phyloP scores from a whole-genome alignment of 2,329 filamentous ascomycete genomes.

The Fusarium secorum region DNA sequence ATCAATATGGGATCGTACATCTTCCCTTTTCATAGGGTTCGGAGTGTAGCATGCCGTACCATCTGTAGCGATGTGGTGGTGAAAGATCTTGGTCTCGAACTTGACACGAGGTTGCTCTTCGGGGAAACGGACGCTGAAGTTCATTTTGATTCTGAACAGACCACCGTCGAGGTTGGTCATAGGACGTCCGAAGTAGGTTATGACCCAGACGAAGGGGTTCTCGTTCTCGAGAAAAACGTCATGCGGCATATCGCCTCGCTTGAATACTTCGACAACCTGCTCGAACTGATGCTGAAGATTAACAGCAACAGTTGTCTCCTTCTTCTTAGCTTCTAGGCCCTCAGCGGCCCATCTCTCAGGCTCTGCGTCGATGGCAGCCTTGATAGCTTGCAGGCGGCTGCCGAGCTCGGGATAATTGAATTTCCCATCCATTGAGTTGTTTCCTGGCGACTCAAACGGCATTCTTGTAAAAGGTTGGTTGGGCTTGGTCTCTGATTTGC shows the following conservation, averaged over 20 bases:
- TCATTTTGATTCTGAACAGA: conserved; percentile 81
- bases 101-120: conserved; percentile 85
- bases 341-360: conserved; percentile 73
- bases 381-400: conserved; percentile 72
- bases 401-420: conserved; percentile 84
- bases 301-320: conserved; percentile 78
- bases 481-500: conserved; percentile 68
- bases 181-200: conserved; percentile 89
- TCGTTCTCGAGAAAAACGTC: conserved; percentile 78
- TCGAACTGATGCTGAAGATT: conserved; percentile 86
- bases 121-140: conserved; percentile 85
- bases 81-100: conserved; percentile 84
- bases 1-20: conserved; percentile 83
- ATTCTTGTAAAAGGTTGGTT: conserved; percentile 75
- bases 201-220: conserved; percentile 88
- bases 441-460: conserved; percentile 77
- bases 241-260: conserved; percentile 73
- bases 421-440: conserved; percentile 84
- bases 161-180: conserved; percentile 95
- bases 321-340: conserved; percentile 68
- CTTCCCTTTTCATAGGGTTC: conserved; percentile 67
- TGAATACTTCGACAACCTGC: conserved; percentile 80
- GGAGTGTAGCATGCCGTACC: conserved; percentile 86
- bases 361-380: conserved; percentile 75
- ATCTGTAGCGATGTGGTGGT: conserved; percentile 82